These are phyloP conservation scores for Musa acuminata DNA, from an alignment of 176 grass and related monocot genomes.

Conservation along the genomic window DNA sequence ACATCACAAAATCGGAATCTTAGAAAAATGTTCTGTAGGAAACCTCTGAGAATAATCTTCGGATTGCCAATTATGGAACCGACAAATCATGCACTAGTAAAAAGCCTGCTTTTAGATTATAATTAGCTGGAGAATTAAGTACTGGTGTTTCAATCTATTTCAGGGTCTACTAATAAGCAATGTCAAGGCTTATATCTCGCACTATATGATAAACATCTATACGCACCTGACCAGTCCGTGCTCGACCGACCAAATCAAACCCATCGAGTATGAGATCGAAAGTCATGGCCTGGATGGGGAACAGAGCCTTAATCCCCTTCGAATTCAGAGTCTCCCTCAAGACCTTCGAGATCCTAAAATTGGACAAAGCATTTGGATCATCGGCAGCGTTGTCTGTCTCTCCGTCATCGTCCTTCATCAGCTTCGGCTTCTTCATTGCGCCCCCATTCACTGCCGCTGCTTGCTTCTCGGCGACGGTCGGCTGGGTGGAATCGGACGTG, in stretches of 20 bases:
- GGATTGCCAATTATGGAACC: too few relatives aligned
- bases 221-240: too few relatives aligned
- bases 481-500: conserved; percentile 24
- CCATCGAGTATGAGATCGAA: conserved; percentile 82
- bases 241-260: conserved; percentile 50
- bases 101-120: too few relatives aligned
- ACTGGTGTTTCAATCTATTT: too few relatives aligned
- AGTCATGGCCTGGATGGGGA: conserved; percentile 92
- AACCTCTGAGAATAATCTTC: too few relatives aligned
- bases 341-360: conserved; percentile 72
- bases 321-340: conserved; percentile 56
- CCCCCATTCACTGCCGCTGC: not conserved
- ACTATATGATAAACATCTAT: too few relatives aligned
- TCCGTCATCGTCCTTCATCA: not conserved
- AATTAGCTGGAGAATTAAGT: too few relatives aligned
- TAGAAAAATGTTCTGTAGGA: too few relatives aligned
- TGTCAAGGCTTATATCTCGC: too few relatives aligned
- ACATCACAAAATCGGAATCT: too few relatives aligned
- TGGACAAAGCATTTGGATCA: conserved; percentile 59
- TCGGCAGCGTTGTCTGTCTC: conserved; percentile 35
- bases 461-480: not conserved
- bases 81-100: too few relatives aligned
- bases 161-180: too few relatives aligned
- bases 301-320: conserved; percentile 73
- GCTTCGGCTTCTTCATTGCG: conserved; percentile 4